Percentiles rank a stretch among this genome's conserved stretches.
These are phyloP conservation scores for Thraustochytrium striatum DNA, from an alignment of 352 stramenopile genomes.

Conservation along the genomic window DNA sequence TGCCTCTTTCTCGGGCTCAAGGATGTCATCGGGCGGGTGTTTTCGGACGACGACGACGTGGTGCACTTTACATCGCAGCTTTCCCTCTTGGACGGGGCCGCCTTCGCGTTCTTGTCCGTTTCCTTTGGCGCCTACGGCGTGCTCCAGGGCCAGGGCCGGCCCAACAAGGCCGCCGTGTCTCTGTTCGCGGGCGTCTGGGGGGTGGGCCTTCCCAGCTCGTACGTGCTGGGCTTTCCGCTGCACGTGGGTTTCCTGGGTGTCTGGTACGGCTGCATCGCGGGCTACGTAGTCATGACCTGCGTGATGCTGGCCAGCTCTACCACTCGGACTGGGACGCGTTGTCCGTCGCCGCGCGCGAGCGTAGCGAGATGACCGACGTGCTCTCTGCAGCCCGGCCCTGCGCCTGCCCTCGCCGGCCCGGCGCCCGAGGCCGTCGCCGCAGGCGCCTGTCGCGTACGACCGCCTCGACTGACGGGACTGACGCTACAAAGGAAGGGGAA, in stretches of 20 bases:
- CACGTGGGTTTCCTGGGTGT: constrained; percentile 63
- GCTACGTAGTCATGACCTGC: constrained; percentile 67
- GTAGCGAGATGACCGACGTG: too few relatives aligned
- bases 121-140: constrained; percentile 71
- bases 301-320: constrained; percentile 65
- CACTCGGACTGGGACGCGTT: constrained; percentile 64
- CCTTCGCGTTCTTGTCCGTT: constrained; percentile 68
- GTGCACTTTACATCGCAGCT: constrained; percentile 67
- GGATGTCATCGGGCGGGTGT: constrained; percentile 62
- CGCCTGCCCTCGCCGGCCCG: too few relatives aligned
- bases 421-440: too few relatives aligned
- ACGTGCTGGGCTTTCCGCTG: constrained; percentile 60
- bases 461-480: too few relatives aligned
- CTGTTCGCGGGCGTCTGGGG: constrained; percentile 65
- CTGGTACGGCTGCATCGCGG: constrained; percentile 65
- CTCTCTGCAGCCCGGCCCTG: too few relatives aligned
- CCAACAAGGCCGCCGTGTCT: constrained; percentile 50
- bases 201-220: constrained; percentile 66
- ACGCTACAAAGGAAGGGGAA: too few relatives aligned
- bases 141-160: constrained; percentile 64
- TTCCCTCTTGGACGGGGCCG: constrained; percentile 60
- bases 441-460: too few relatives aligned
- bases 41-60: constrained; percentile 64
- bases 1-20: constrained; percentile 59
- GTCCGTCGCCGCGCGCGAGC: constrained; percentile 17